phyloP scores from a whole-genome alignment of 805 yeast genomes.

The Teunomyces aglyptinius region DNA sequence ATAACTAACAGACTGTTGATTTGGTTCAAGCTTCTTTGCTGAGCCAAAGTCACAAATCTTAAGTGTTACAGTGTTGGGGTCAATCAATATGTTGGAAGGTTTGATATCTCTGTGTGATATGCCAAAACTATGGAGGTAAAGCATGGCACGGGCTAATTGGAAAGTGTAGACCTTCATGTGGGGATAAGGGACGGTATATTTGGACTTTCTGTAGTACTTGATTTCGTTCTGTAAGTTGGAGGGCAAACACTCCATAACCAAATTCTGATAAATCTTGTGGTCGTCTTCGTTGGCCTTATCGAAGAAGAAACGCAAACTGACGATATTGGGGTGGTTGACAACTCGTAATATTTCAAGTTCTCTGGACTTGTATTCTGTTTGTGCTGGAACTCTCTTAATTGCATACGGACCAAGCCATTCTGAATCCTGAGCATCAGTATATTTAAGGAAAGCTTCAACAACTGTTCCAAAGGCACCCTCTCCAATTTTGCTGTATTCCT shows the following conservation, averaged over 20 bases:
- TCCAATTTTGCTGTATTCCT: conserved; percentile 72
- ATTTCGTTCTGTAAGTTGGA: conserved; percentile 75
- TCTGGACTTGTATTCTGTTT: conserved; percentile 80
- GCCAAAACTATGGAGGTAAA: conserved; percentile 75
- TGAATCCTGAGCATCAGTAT: conserved; percentile 21
- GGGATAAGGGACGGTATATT: conserved; percentile 62
- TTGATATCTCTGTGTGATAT: conserved; percentile 83
- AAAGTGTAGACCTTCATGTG: conserved; percentile 76
- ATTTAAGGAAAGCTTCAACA: conserved; percentile 60
- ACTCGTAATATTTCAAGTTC: conserved; percentile 74
- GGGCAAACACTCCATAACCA: conserved; percentile 88
- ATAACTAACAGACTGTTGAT: conserved; percentile 88
- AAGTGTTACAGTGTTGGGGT: conserved; percentile 61
- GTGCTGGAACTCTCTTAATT: conserved; percentile 81
- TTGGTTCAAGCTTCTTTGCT: conserved; percentile 73
- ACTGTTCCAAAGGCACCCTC: conserved; percentile 89
- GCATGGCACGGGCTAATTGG: conserved; percentile 81
- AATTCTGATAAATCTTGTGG: conserved; percentile 68
- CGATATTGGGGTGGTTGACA: conserved; percentile 79
- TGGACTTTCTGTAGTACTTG: conserved; percentile 60
- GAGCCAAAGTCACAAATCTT: conserved; percentile 86
- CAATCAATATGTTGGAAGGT: conserved; percentile 77
- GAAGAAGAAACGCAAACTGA: conserved; percentile 65
- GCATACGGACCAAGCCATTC: conserved; percentile 80
- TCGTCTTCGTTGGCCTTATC: conserved; percentile 56